Percentiles rank a stretch among this genome's conserved stretches.
Conservation (phyloP, 108 stramenopile species). For the Nannochloropsis salina region DNA sequence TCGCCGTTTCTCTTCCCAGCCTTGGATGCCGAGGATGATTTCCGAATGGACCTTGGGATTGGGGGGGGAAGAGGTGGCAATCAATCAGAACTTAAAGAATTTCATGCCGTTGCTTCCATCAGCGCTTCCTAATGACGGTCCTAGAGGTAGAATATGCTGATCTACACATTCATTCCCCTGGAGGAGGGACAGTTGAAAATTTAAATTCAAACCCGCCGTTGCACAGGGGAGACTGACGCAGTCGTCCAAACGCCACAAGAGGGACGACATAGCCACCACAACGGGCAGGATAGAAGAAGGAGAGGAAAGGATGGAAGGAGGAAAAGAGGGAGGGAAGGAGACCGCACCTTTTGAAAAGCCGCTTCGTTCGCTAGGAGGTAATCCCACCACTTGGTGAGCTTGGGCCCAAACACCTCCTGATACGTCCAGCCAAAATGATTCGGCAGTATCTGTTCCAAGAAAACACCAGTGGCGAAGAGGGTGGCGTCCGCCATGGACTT, state of each 20-base stretch:
- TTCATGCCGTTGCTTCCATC: background rate
- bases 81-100: background rate
- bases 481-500: conserved; percentile 86
- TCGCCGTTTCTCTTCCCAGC: conserved; percentile 25
- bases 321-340: no score
- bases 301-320: no score
- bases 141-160: background rate
- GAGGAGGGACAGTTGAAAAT: background rate
- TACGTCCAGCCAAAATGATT: conserved; percentile 62
- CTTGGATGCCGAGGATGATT: background rate
- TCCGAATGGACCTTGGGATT: background rate
- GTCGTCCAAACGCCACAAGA: no score
- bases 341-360: background rate
- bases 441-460: conserved; percentile 78
- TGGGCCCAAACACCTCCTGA: conserved; percentile 21
- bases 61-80: background rate
- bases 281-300: no score
- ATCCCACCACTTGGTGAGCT: conserved; percentile 4
- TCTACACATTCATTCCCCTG: background rate
- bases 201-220: no score
- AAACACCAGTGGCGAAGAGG: conserved; percentile 74
- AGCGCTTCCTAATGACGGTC: background rate
- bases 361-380: background rate
- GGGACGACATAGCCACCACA: no score
- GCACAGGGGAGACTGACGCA: no score